Evolutionary conservation across 1,139 yeast species (phyloP), one percentile per base, ranked within the genome.

Genomic region (Kazachstania sp.): DNA sequence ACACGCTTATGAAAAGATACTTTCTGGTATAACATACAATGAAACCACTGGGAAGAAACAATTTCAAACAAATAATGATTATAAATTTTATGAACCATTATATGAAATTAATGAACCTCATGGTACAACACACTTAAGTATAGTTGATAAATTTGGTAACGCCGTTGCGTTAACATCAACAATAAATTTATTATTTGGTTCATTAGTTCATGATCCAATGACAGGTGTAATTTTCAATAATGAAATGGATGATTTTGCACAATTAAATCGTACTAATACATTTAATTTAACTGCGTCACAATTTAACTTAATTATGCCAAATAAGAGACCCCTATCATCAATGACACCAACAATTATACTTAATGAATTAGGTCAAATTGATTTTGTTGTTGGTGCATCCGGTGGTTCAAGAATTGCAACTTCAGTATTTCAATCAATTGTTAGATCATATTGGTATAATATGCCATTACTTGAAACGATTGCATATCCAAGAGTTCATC

Each of bases 241-340:
- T 55, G 88, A 92, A 64, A 90, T 92, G 97, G 97, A 92, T 65
- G 97, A 92, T 64, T 92, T 92, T 60, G 83, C 95, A n/a, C 72
- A 78, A 37, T 92, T 95, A 0, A 70, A 72, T 19, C 66, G 73
- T 7, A 71, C 77, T 35, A 92, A 92, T 66, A 83, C 90, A 13
- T 92, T 88, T 65, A 83, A 82, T 30, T 73, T 90, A 45, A 75
- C 79, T 5, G 95, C 97, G 0, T 86, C 96, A 0, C 70, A 79
- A 20, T 84, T 76, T 71, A 92, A 92, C 65, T 85, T 77, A 60
- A 77, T 88, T 30, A 73, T 72, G 37, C 95, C 96, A 0, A 74
- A 68, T 50, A 84, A 84, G 59, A 72, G 97, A 51, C 97, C 98
- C 3, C 69, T 90, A 40, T 85, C 95, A 7, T 86, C 95, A 1